phyloP scores from a whole-genome alignment of 805 yeast species.

The Saturnispora kantuleensis region DNA sequence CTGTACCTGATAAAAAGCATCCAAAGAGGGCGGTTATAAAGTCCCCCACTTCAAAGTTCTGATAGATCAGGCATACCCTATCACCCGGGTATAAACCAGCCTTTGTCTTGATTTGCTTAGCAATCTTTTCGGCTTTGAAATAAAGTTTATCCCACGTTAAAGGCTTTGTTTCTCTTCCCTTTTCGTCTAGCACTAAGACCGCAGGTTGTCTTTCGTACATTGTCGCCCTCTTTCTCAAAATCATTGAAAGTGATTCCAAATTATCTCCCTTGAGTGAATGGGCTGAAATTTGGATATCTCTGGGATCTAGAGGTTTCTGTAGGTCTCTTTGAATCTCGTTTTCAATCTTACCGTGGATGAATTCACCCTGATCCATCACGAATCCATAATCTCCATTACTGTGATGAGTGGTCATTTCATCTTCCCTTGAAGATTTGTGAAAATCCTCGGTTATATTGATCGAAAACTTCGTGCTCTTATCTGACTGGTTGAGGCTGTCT shows the following conservation, averaged over 20 bases:
- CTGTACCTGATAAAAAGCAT: slow-evolving; percentile 85
- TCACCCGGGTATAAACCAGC: slow-evolving; percentile 70
- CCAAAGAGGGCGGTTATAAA: slow-evolving; percentile 82
- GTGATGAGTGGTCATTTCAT: slow-evolving; percentile 5
- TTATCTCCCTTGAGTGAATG: slow-evolving; percentile 24
- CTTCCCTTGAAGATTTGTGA: not conserved
- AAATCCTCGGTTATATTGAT: slow-evolving; percentile 7
- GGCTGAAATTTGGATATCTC: slow-evolving; percentile 27
- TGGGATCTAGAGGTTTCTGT: slow-evolving; percentile 57
- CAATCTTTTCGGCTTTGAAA: slow-evolving; percentile 74
- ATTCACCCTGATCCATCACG: not conserved
- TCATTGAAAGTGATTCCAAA: slow-evolving; percentile 57
- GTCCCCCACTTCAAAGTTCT: slow-evolving; percentile 74
- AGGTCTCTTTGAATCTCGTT: slow-evolving; percentile 25
- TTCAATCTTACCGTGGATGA: slow-evolving; percentile 1
- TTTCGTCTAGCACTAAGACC: slow-evolving; percentile 57
- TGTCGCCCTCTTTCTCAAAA: slow-evolving; percentile 63
- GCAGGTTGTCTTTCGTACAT: slow-evolving; percentile 62
- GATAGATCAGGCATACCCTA: slow-evolving; percentile 75
- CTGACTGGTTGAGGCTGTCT: not conserved
- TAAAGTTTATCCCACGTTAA: slow-evolving; percentile 89
- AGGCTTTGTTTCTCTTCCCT: slow-evolving; percentile 68
- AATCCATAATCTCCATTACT: not conserved
- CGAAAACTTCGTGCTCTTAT: slow-evolving; percentile 4
- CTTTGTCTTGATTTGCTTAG: slow-evolving; percentile 69